Evolutionary conservation across 345 rosid species (phyloP), one percentile per base, ranked within the genome.

Genomic region (Noccaea bulbosa): DNA sequence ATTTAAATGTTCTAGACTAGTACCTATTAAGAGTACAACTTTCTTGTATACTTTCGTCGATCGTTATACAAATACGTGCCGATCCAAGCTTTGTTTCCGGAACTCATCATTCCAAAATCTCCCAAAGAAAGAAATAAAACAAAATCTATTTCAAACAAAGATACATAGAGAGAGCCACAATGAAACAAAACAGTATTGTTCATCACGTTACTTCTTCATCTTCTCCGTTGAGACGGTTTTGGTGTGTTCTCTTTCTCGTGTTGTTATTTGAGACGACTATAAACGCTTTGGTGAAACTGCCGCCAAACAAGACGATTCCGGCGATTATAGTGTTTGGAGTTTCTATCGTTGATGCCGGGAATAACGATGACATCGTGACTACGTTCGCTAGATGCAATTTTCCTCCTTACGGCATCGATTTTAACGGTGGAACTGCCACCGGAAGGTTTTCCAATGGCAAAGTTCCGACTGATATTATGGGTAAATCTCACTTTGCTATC

Each of bases 381-480:
- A 85, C 96, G 4, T 2, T 77, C 2, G 32, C 79, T 35, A 88
- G 84, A 82, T 74, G 86, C 77, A 67, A 93, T 49, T 93, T 87
- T 73, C 79, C 77, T 33, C 98, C 98, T 0, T 93, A 93, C 2
- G 98, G 98, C 0, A 38, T 57, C 20, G 86, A 87, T 81, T 93
- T 90, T 58, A 6, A 58, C 2, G 88, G 82, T 3, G 88, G 84
- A 9, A 2, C 67, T 52, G 78, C 98, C 2, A 88, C 97, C 1
- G 97, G 98, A 56, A 82, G 98, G 59, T 93, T 93, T 14, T 79
- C 81, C 17, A 69, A 93, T 8, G 98, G 98, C 51, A 93, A 78
- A 78, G 78, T 93, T 32, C 88, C 98, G 0, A 48, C 90, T 3
- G 97, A 93, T 59, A 1, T 92, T 8, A 24, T 88, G n/a, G 91